These are phyloP conservation scores for Mycena citricolor DNA, from an alignment of 1,284 basidiomycete genomes.

Conservation along the genomic window DNA sequence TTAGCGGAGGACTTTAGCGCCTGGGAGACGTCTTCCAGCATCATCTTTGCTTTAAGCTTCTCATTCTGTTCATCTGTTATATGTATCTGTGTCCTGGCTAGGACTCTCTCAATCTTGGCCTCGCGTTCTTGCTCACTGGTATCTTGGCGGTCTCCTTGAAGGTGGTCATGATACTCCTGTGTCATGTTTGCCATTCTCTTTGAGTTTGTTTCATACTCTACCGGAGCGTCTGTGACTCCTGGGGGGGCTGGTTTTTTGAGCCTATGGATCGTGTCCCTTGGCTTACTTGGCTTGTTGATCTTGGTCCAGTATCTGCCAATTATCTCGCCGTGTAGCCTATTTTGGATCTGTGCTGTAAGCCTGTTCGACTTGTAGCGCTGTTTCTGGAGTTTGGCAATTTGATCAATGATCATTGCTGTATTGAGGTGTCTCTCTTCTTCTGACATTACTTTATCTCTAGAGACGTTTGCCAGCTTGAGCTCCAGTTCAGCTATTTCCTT, in stretches of 20 bases:
- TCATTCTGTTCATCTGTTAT: neutral
- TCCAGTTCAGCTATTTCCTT: neutral
- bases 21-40: constrained; percentile 3
- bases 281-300: neutral
- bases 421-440: neutral
- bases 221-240: neutral
- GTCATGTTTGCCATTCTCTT: constrained; percentile 6
- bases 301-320: neutral
- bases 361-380: neutral
- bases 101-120: no score
- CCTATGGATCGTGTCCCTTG: neutral
- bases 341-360: constrained; percentile 10
- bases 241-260: neutral
- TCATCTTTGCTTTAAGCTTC: neutral
- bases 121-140: neutral
- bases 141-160: neutral
- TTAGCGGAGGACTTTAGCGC: neutral
- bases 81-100: no score
- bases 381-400: neutral
- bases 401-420: neutral
- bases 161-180: constrained; percentile 1
- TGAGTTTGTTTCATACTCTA: constrained; percentile 2
- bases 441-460: neutral
- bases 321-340: constrained; percentile 30
- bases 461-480: neutral